A percentile compares a stretch with the other conserved stretches of the same genome.
phyloP scores from a whole-genome alignment of 108 stramenopile genomes.

The Aureococcus anophagefferens region DNA sequence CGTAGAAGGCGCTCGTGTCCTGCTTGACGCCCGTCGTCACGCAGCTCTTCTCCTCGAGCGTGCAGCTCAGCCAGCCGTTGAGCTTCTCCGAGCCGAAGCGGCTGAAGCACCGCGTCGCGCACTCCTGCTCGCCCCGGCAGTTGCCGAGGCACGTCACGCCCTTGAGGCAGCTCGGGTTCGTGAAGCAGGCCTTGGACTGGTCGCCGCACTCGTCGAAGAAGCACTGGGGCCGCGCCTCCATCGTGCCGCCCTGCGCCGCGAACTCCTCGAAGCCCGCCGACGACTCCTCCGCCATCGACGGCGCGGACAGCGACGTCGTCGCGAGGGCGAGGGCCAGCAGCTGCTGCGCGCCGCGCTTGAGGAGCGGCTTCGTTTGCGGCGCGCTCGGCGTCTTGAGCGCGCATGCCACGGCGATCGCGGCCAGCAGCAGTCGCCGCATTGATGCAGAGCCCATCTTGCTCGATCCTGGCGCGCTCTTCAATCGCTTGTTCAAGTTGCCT shows the following conservation, averaged over 20 bases:
- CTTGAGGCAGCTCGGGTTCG: slow-evolving; percentile 30
- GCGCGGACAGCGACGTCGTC: too few species aligned
- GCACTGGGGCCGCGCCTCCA: slow-evolving; percentile 28
- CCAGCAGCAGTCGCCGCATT: too few species aligned
- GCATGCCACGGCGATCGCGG: too few species aligned
- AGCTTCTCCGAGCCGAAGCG: slow-evolving; percentile 59
- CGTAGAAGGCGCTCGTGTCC: slow-evolving; percentile 61
- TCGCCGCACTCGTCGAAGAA: slow-evolving; percentile 29
- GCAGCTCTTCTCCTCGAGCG: slow-evolving; percentile 76
- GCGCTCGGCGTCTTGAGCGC: too few species aligned
- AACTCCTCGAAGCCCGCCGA: slow-evolving; percentile 32
- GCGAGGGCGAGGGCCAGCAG: too few species aligned
- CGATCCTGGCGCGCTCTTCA: too few species aligned
- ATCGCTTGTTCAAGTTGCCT: too few species aligned
- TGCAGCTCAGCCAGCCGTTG: slow-evolving; percentile 66
- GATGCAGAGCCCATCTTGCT: too few species aligned
- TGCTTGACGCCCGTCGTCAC: slow-evolving; percentile 68
- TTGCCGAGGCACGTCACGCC: slow-evolving; percentile 55
- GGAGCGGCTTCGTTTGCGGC: too few species aligned
- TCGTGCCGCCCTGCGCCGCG: slow-evolving; percentile 27
- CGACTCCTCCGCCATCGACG: slow-evolving; percentile 1
- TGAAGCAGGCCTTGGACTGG: slow-evolving; percentile 31
- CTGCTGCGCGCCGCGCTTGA: too few species aligned
- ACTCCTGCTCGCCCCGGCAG: slow-evolving; percentile 80
- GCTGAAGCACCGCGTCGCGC: slow-evolving; percentile 73